Evolutionary conservation across 805 yeast species (phyloP).

Genomic region (Ogataea thermomethanolica): DNA sequence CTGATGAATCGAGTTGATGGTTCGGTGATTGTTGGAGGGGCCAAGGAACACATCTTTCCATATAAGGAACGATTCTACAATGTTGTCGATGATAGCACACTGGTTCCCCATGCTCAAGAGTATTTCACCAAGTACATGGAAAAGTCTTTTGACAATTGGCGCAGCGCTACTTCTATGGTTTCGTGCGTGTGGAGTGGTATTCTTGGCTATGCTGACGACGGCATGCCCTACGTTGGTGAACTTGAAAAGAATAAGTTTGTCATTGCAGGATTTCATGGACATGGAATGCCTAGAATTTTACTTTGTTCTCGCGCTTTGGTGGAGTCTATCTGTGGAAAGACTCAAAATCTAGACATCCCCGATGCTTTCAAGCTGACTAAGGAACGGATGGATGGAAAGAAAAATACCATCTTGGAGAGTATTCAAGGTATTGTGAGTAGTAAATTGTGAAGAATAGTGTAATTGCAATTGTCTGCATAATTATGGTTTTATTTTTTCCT

Average conservation of each 20-base stretch:
- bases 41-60: conserved; percentile 24
- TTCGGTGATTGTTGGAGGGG: conserved; percentile 34
- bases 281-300: conserved; percentile 49
- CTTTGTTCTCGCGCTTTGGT: conserved; percentile 39
- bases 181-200: conserved; percentile 43
- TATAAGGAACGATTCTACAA: conserved; percentile 26
- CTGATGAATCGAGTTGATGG: conserved; percentile 36
- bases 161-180: conserved; percentile 23
- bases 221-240: conserved; percentile 43
- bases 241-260: conserved; percentile 32
- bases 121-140: conserved; percentile 32
- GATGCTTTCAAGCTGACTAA: conserved; percentile 21
- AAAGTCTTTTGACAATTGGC: conserved; percentile 34
- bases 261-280: conserved; percentile 48
- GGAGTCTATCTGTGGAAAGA: conserved; percentile 9
- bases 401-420: conserved; percentile 13
- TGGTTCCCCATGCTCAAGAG: conserved; percentile 21
- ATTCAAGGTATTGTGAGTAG: not conserved
- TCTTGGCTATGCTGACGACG: conserved; percentile 41
- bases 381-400: conserved; percentile 17
- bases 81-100: conserved; percentile 35
- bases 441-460: not conserved
- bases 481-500: conserved; percentile 7
- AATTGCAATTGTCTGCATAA: too few relatives aligned
- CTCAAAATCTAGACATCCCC: conserved; percentile 16